These are phyloP conservation scores for Kodamaea sagamina DNA, from an alignment of 805 yeast species.

Conservation along the genomic window DNA sequence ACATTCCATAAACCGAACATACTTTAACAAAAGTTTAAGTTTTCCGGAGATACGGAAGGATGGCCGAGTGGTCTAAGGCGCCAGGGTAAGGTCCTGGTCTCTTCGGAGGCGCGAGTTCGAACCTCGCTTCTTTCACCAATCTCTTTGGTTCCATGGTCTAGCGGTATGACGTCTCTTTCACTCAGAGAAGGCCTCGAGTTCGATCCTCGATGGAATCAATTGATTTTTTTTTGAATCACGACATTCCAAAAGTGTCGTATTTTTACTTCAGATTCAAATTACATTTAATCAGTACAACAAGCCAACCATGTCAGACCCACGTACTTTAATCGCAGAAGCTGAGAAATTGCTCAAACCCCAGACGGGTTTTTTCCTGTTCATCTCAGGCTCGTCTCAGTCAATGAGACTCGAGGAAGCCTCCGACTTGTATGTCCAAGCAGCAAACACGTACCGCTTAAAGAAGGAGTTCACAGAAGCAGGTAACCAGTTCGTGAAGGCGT, in stretches of 20 bases:
- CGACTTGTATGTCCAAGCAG: slow-evolving; percentile 88
- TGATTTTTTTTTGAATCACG: slow-evolving; percentile 1
- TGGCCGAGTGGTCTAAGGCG: slow-evolving; percentile 27
- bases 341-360: slow-evolving; percentile 54
- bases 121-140: slow-evolving; percentile 24
- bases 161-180: slow-evolving; percentile 22
- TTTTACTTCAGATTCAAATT: not conserved
- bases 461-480: slow-evolving; percentile 80
- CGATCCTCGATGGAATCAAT: slow-evolving; percentile 19
- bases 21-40: no score
- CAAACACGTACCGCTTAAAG: slow-evolving; percentile 78
- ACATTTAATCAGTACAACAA: not conserved
- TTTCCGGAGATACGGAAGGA: not conserved
- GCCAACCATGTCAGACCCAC: slow-evolving; percentile 45
- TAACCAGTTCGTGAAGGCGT: slow-evolving; percentile 80
- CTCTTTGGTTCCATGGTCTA: slow-evolving; percentile 18
- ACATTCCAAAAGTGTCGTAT: not conserved
- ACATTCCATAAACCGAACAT: no score
- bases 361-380: slow-evolving; percentile 64
- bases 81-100: slow-evolving; percentile 27
- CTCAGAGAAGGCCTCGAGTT: slow-evolving; percentile 14
- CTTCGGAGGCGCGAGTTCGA: slow-evolving; percentile 26
- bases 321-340: slow-evolving; percentile 45
- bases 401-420: slow-evolving; percentile 87
- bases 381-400: slow-evolving; percentile 64